Evolutionary conservation across 2,329 filamentous ascomycete genomes (phyloP).

Genomic region (Orbilia ellipsospora): DNA sequence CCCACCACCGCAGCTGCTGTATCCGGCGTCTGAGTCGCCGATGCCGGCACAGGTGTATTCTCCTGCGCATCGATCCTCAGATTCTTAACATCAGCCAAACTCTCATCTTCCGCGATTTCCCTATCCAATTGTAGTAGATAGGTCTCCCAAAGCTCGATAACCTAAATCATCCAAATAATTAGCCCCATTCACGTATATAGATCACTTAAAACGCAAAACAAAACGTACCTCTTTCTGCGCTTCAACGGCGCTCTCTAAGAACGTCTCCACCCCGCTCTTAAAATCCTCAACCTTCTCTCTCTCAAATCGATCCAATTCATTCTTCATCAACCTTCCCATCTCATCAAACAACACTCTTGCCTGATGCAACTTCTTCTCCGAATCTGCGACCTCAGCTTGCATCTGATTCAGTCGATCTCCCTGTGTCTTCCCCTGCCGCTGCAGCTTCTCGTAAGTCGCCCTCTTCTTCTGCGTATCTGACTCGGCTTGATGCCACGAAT

Average conservation of each 20-base stretch:
- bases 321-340: conserved; percentile 92
- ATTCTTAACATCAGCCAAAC: conserved; percentile 37
- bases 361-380: conserved; percentile 91
- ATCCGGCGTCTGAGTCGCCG: conserved; percentile 34
- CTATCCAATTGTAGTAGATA: conserved; percentile 96
- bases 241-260: conserved; percentile 94
- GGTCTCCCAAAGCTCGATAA: conserved; percentile 95
- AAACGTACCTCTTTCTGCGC: conserved; percentile 91
- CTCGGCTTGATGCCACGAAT: conserved; percentile 92
- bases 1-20: conserved; percentile 36
- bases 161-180: conserved; percentile 62
- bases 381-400: conserved; percentile 91
- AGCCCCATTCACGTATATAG: neutral
- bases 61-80: conserved; percentile 43
- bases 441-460: conserved; percentile 88
- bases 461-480: conserved; percentile 88
- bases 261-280: conserved; percentile 97
- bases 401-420: conserved; percentile 94
- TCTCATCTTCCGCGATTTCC: conserved; percentile 79
- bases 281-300: conserved; percentile 98
- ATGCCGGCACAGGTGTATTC: conserved; percentile 25
- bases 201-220: neutral
- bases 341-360: conserved; percentile 92
- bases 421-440: conserved; percentile 92
- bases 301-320: conserved; percentile 92